Base-by-base conservation (phyloP, 1,284 basidiomycete genomes). In the Abortiporus biennis region DNA sequence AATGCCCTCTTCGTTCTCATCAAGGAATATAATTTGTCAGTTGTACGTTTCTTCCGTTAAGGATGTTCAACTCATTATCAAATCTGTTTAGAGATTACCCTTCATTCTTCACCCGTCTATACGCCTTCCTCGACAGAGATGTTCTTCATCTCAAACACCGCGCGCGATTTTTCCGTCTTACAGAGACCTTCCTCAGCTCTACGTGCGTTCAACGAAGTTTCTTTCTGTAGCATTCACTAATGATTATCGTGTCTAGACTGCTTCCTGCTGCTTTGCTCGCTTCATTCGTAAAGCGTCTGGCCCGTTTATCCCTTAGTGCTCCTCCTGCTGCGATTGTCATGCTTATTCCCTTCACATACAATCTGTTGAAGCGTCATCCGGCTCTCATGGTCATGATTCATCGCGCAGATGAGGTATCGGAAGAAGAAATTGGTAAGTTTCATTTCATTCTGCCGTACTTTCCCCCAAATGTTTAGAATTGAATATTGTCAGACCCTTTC, bases 361-460 rank as follows among this genome's bases (percentile, higher is more conserved):
- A 99, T 62, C 70, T 95, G 43, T 78, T 99, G 57, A 97, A 96
- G 62, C 72, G 78, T 11, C 95, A 99, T 63, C 93, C 93, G 6
- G 78, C 84, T 0, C 78, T 94, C 50, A 95, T 98, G 91, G 67
- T 68, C 30, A 88, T 99, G 84, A 90, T 99, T 31, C 96, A 99
- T 62, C 76, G 81, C 27, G 51, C 62, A 34, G 68, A 62, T 6
- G 72, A 78, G 33, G 55, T 58, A 4, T 66, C 68, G n/a, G 66
- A 70, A 35, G 50, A 56, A 13, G 66, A 66, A 9, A 57, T 58
- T 38, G 74, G 71, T 68, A 46, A 19, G 58, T 49, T 8, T 4
- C 31, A 11, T 19, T n/a, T 20, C 21, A 25, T 21, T 44, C 44
- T 12, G 21, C 16, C 16, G 17, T 15, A 27, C 33, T 21, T 16